Conservation (phyloP, 129 eudicot species). For the Artemisia annua region DNA sequence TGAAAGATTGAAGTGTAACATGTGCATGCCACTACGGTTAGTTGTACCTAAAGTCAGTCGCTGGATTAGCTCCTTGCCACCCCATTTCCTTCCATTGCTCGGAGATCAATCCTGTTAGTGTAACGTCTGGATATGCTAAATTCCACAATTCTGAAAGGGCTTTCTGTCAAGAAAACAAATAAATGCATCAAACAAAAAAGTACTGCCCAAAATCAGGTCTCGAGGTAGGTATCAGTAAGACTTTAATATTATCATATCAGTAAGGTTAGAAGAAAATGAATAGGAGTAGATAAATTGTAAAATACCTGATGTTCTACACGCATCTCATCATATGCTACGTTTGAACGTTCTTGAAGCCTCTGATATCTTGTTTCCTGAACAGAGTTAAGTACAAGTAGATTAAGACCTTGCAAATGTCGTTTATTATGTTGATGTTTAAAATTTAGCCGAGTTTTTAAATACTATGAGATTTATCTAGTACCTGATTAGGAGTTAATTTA, state of each 20-base stretch:
- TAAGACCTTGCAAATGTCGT: not conserved
- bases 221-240: too few relatives aligned
- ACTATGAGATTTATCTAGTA: too few relatives aligned
- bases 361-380: constrained; percentile 69
- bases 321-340: constrained; percentile 66
- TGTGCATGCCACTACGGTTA: not conserved
- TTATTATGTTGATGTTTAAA: not conserved
- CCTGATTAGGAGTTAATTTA: too few relatives aligned
- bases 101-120: constrained; percentile 65
- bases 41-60: constrained; percentile 74
- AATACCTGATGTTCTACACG: constrained; percentile 67
- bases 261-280: not conserved
- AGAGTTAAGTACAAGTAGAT: not conserved
- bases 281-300: not conserved
- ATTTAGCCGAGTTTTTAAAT: too few relatives aligned
- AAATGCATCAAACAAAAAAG: constrained; percentile 21
- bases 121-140: constrained; percentile 55
- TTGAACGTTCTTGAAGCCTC: constrained; percentile 56
- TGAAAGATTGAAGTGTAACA: not conserved
- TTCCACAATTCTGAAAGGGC: constrained; percentile 68
- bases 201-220: not conserved
- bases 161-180: constrained; percentile 51
- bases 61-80: constrained; percentile 88
- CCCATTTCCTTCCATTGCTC: constrained; percentile 97
- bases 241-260: too few relatives aligned